These are phyloP conservation scores for Dioscorea dumetorum DNA, from an alignment of 106 monocot genomes.

Conservation along the genomic window DNA sequence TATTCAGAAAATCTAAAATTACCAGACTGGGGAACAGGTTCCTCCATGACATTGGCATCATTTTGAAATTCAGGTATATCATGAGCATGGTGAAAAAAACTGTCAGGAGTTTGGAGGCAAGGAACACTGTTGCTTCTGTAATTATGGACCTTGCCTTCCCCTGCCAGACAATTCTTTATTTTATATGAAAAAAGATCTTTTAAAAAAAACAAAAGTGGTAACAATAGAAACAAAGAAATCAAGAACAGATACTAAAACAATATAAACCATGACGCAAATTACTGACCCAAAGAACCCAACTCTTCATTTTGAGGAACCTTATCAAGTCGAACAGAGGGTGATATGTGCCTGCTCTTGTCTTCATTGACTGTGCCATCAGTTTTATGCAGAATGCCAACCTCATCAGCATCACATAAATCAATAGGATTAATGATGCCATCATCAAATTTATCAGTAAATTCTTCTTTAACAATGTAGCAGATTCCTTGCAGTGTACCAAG, in stretches of 20 bases:
- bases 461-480: conserved; percentile 7
- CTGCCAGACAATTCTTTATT: too few relatives aligned
- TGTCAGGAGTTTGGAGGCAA: too few relatives aligned
- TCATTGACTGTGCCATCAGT: neutral
- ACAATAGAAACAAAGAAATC: too few relatives aligned
- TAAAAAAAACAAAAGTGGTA: too few relatives aligned
- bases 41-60: neutral
- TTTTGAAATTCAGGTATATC: neutral
- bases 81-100: too few relatives aligned
- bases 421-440: neutral
- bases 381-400: neutral
- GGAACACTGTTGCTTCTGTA: too few relatives aligned
- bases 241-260: too few relatives aligned
- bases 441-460: neutral
- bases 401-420: neutral
- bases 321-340: neutral
- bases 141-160: too few relatives aligned
- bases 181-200: too few relatives aligned
- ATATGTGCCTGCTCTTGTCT: neutral
- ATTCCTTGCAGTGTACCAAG: conserved; percentile 4
- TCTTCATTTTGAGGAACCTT: neutral
- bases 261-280: too few relatives aligned
- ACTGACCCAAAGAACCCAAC: neutral
- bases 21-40: conserved; percentile 1
- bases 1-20: neutral